Base-by-base conservation (phyloP, 2,329 filamentous ascomycete species). In the Fusarium albosuccineum region DNA sequence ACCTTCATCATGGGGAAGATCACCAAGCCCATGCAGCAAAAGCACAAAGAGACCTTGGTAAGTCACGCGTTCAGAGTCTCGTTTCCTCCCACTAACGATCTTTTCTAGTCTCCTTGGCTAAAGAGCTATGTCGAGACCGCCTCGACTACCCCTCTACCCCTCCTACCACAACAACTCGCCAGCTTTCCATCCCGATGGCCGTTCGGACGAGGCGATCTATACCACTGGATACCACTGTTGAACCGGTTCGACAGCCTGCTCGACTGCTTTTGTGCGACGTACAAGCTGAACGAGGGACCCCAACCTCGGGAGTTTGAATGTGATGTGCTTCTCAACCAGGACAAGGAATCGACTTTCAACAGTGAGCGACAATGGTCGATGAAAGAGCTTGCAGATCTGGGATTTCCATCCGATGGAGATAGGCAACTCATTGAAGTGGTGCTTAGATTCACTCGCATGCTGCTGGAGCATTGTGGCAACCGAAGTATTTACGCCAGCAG, bases 401-500 rank as follows among this genome's bases (percentile, higher is more conserved):
- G 90, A 29, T 93, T 91, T 76, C 83, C 86, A 3, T 76, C 85
- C 55, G 92, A 97, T 73, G 94, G 92, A 70, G 96, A 99, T 78
- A 85, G 89, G 70, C 83, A 92, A 74, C 85, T 99, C 64, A 82
- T 98, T 57, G 91, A 97, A 76, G 85, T 88, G 30, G 86, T 98
- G 55, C 83, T 99, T 62, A 85, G 88, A 71, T 99, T 99, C 79
- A 97, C 94, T 22, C 89, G 91, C 64, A 87, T 97, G 78, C 85
- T 99, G 30, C 82, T 98, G 52, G 93, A 98, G 77, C 96, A 97
- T 76, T 99, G 96, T 79, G 96, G 95, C 62, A 99, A 99, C 76
- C 87, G 97, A 71, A 97, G 94, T 81, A 90, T 99, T 73, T 99
- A 98, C 78, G 93, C 91, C 63, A 99, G 96, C 82, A 98, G 95